Base-by-base conservation (phyloP, 306 rosid genomes). In the Benincasa hispida region DNA sequence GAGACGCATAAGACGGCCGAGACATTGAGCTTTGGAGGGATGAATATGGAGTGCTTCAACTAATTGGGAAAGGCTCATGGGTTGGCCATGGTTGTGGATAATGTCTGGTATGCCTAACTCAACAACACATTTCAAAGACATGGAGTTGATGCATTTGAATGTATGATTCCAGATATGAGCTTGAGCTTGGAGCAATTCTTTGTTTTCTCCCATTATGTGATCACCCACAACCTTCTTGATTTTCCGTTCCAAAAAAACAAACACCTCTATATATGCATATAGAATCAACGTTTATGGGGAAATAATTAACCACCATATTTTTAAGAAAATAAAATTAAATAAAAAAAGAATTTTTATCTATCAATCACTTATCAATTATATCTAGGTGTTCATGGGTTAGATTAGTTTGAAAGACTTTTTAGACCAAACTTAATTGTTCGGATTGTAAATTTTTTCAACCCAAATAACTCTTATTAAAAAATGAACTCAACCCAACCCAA, bases 31-130 rank as follows among this genome's bases (percentile, higher is more conserved):
- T 81, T 78, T 88, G 5, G 79, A 41, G 21, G 87, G 83, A 6
- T 79, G 80, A 45, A 88, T 37, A 9, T 51, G 60, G 27, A 90
- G 85, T 0, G 72, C 48, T 6, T 55, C 6, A 47, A 60, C 62
- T 62, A 90, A 87, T 24, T 72, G 8, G 13, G 90, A 78, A 10
- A 88, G 89, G 17, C 87, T 72, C 61, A 90, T 83, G 57, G 91
- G 87, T 74, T 81, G 62, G 75, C 86, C 91, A 72, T 86, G 81
- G 27, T 65, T 81, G 77, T 86, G 81, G 77, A 83, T 83, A 18
- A 77, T 60, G 37, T 83, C 84, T 24, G 78, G 80, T 45, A 83
- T 80, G 79, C 77, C 84, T 25, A 83, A 41, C 24, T 83, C 74
- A 4, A 78, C 41, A 18, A 80, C 81, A 47, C 84, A 84, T 77